Conservation (phyloP, 108 stramenopile species). For the Fragilariopsis cylindrus region DNA sequence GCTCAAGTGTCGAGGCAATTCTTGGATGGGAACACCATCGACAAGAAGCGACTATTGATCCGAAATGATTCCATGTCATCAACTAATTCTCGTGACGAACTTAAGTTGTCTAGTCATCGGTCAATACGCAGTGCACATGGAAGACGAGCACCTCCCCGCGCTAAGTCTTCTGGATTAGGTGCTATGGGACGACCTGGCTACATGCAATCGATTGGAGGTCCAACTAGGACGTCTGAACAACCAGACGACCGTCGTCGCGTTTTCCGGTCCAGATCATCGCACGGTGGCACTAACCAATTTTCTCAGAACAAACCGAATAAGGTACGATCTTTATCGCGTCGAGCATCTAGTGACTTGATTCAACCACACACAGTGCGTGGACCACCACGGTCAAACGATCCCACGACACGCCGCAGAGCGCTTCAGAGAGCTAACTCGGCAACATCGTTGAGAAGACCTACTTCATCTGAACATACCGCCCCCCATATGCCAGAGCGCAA, state of each 20-base stretch:
- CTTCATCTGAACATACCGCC: neutral
- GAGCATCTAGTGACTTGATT: slow-evolving; percentile 19
- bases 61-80: slow-evolving; percentile 35
- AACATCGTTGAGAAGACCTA: slow-evolving; percentile 14
- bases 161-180: slow-evolving; percentile 32
- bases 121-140: slow-evolving; percentile 14
- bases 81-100: slow-evolving; percentile 14
- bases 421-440: slow-evolving; percentile 15
- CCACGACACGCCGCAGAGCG: slow-evolving; percentile 1
- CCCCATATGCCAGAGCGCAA: slow-evolving; percentile 24
- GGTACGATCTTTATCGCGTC: slow-evolving; percentile 26
- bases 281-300: slow-evolving; percentile 18
- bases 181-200: slow-evolving; percentile 5
- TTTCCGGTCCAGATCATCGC: slow-evolving; percentile 20
- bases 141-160: slow-evolving; percentile 35
- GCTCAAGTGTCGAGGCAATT: slow-evolving; percentile 23
- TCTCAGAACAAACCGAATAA: slow-evolving; percentile 35
- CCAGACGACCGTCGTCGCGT: slow-evolving; percentile 24
- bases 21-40: slow-evolving; percentile 35
- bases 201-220: neutral
- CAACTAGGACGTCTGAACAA: neutral
- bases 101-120: slow-evolving; percentile 24
- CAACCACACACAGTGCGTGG: slow-evolving; percentile 14
- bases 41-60: slow-evolving; percentile 21
- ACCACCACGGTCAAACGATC: slow-evolving; percentile 2